Base-by-base conservation (phyloP, 2,329 filamentous ascomycete genomes). In the Neospermospora avenae region DNA sequence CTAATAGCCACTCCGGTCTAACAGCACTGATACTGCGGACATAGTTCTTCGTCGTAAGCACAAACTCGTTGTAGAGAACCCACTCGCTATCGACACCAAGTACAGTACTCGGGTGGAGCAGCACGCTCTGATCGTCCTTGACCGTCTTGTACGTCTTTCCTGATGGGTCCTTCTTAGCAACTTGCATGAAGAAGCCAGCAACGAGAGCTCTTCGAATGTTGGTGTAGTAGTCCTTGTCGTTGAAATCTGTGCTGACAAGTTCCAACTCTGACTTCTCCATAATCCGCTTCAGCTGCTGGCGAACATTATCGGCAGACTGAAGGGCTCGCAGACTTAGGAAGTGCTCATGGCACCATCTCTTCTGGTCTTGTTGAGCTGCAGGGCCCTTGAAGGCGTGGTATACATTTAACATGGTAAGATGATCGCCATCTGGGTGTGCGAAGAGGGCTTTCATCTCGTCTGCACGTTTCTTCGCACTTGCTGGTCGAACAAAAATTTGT, bases 111-210 rank as follows among this genome's bases (percentile, higher is more conserved):
- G 95, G 95, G 77, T 99, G 95, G 62, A 99, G 83, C 69, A 97
- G 81, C 48, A 99, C 95, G 49, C 85, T 89, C 77, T 98, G 93
- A 71, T 97, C 90, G 72, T 99, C 96, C 80, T 98, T 99, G 74
- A 99, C 88, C 1, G 95, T 99, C 65, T 88, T 86, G 77, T 99
- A 99, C 44, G 90, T 85, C 81, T 98, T 98, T 72, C 90, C 90
- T 31, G 84, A 87, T 55, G 84, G 85, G 72, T 98, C 92, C 73
- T 89, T 91, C 85, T 96, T 97, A 61, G 95, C 96, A 22, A 98
- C 91, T 75, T 99, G 95, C 95, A 99, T 99, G 82, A 99, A 99
- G 82, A 99, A 99, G 35, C 96, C 95, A 0, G 93, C 84, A 13
- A 97, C 88, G 14, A 99, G 83, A 8, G 95, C 93, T 39, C 92